phyloP scores from a whole-genome alignment of 305 asterid species.

The Solanum hybrid region DNA sequence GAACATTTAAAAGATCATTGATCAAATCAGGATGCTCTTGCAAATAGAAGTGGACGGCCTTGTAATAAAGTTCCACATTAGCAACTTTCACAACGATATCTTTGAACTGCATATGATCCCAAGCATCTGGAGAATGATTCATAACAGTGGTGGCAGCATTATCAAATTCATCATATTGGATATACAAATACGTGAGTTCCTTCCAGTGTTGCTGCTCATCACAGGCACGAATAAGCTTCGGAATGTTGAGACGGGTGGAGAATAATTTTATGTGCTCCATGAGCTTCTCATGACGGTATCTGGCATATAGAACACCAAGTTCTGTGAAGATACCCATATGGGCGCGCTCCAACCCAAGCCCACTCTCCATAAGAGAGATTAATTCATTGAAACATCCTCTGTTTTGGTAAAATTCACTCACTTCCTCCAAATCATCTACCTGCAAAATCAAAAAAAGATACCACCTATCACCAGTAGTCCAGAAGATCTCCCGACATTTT shows the following conservation, averaged over 20 bases:
- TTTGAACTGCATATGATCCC: constrained; percentile 99
- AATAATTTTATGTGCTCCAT: constrained; percentile 98
- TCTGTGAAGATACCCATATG: constrained; percentile 99
- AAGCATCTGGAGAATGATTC: constrained; percentile 99
- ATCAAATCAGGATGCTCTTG: constrained; percentile 98
- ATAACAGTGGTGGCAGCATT: constrained; percentile 98
- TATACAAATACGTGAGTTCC: constrained; percentile 85
- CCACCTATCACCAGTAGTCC: neutral
- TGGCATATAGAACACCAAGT: constrained; percentile 94
- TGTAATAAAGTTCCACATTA: constrained; percentile 94
- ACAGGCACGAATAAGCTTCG: constrained; percentile 98
- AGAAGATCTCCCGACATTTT: neutral
- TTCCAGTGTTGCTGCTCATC: constrained; percentile 99
- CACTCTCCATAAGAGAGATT: constrained; percentile 99
- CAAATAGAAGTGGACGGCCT: constrained; percentile 97
- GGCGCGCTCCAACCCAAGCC: constrained; percentile 98
- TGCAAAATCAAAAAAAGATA: constrained; percentile 12
- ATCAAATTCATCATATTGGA: constrained; percentile 95
- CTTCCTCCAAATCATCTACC: constrained; percentile 95
- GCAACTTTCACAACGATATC: constrained; percentile 96
- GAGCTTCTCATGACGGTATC: constrained; percentile 98
- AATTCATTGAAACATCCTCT: constrained; percentile 90
- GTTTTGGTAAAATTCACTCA: constrained; percentile 80
- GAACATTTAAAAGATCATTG: constrained; percentile 90
- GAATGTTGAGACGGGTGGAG: constrained; percentile 93